phyloP scores from a whole-genome alignment of 179 eudicot genomes.

The Heliamphora pulchella region DNA sequence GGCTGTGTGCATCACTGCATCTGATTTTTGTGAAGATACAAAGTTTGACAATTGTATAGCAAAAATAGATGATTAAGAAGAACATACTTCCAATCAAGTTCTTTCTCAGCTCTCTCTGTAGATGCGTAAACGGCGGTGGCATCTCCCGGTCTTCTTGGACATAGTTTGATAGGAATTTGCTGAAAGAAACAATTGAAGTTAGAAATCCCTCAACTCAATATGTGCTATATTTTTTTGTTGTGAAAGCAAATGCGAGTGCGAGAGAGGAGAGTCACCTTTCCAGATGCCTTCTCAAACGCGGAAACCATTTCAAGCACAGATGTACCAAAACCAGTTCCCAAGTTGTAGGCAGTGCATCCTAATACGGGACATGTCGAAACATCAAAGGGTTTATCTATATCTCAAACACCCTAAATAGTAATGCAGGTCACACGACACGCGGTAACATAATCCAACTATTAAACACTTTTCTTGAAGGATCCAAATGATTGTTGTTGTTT shows the following conservation, averaged over 20 bases:
- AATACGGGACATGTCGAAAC: not conserved
- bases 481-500: not conserved
- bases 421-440: not conserved
- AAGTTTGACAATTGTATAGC: not conserved
- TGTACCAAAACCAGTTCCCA: conserved; percentile 84
- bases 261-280: conserved; percentile 41
- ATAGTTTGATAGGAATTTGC: conserved; percentile 72
- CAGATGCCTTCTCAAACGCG: conserved; percentile 82
- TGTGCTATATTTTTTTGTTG: not conserved
- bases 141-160: conserved; percentile 86
- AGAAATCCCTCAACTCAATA: not conserved
- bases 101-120: conserved; percentile 69
- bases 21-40: not conserved
- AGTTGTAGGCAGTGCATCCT: conserved; percentile 78
- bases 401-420: not conserved
- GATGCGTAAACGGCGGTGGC: conserved; percentile 77
- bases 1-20: too few relatives aligned
- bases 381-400: not conserved
- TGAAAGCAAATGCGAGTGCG: not conserved
- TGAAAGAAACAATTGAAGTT: conserved; percentile 15
- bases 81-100: conserved; percentile 89
- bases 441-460: not conserved
- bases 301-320: conserved; percentile 89
- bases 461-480: not conserved
- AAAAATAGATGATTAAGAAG: conserved; percentile 4